Evolutionary conservation across 2,329 filamentous ascomycete genomes (phyloP).

Genomic region (Calycina herbarum): DNA sequence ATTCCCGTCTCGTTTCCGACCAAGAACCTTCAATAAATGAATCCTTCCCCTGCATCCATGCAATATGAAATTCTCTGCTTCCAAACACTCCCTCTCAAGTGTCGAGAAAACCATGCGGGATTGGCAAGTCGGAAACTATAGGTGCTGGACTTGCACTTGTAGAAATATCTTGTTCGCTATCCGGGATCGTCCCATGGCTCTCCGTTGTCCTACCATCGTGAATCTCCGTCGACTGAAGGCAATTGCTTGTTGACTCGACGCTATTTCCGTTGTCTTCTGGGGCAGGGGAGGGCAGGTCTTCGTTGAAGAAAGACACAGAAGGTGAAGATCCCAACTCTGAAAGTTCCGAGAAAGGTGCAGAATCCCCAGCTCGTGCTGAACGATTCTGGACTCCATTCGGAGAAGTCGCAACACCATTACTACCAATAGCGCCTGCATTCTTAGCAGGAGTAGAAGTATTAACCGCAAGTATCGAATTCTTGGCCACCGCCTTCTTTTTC

Average conservation of each 20-base stretch:
- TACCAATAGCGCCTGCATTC: neutral
- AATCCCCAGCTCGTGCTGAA: neutral
- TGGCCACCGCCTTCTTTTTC: neutral
- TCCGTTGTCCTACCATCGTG: neutral
- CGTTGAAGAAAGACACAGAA: neutral
- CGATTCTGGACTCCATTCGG: neutral
- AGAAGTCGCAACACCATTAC: neutral
- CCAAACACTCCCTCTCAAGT: neutral
- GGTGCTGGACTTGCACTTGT: neutral
- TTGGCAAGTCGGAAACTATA: neutral
- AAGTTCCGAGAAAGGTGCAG: neutral
- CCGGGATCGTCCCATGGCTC: neutral
- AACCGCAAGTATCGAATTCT: neutral
- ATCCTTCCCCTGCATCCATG: neutral
- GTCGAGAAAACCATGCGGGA: neutral
- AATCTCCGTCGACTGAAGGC: neutral
- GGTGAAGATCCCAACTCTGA: slow-evolving; percentile 1
- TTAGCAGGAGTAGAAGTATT: neutral
- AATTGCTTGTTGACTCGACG: neutral
- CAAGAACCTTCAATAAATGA: neutral
- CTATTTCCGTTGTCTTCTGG: neutral
- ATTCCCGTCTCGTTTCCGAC: neutral
- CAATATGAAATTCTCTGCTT: neutral
- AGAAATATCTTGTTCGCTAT: neutral
- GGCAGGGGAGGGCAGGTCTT: neutral